Evolutionary conservation across 441 rosid species (phyloP), one percentile per base, ranked within the genome.

Genomic region (Breynia disticha): DNA sequence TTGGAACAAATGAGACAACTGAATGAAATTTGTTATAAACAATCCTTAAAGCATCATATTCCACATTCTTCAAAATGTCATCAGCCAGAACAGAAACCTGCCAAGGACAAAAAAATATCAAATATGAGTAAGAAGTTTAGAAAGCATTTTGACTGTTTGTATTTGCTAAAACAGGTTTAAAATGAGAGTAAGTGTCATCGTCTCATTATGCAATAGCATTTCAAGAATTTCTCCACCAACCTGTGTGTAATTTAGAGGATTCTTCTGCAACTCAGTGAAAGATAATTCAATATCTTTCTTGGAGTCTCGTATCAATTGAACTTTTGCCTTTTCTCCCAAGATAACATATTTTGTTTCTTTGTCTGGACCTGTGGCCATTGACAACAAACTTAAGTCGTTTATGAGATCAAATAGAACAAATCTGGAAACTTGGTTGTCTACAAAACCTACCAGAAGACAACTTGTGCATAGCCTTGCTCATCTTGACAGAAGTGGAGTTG

Each of bases 41-140:
- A 71, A 93, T 76, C 78, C 95, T 86, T 62, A 93, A 52, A 59
- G 97, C 97, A 67, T 88, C 98, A 63, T 61, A 93, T 57, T 93
- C 90, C 42, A 93, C 97, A 61, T 86, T 93, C n/a, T n/a, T n/a
- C n/a, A n/a, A n/a, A 67, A 93, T 84, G 64, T 93, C 98, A 74
- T 93, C 98, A 58, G 98, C 98, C 49, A 93, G 72, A 59, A 83
- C 95, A 41, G 97, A 84, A 43, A 93, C 94, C 98, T 91, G 79
- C 61, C 62, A 8, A 9, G 12, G 44, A 39, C 12, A 39, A 39
- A 14, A 41, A n/a, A 11, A 11, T 3, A 15, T 11, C n/a, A 15
- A 41, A 41, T 11, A 11, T 4, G 9, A 41, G 44, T 11, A 15
- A 41, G 44, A 41, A n/a, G n/a, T 41, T 41, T 0, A 11, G 44